A percentile compares a stretch with the other conserved stretches of the same genome.
Evolutionary conservation across 345 rosid species (phyloP).

Genomic region (Populus deltoides): DNA sequence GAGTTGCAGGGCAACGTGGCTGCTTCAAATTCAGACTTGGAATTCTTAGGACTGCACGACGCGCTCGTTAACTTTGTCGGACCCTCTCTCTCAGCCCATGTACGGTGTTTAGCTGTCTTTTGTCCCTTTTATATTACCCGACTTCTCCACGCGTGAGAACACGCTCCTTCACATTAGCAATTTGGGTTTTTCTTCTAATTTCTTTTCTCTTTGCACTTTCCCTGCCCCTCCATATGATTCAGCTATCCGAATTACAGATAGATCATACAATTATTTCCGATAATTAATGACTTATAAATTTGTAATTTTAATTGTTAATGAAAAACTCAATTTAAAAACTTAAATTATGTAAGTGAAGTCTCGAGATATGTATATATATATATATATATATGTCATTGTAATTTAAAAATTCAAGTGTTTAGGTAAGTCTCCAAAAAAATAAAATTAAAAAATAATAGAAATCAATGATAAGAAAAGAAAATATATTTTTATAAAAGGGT

Average conservation of each 20-base stretch:
- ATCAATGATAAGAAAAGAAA: not conserved
- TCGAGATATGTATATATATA: no score
- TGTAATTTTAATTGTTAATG: no score
- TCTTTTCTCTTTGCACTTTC: not conserved
- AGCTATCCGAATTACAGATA: not conserved
- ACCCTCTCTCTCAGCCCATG: not conserved
- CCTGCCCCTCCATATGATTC: not conserved
- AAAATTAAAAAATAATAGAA: no score
- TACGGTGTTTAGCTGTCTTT: slow-evolving; percentile 15
- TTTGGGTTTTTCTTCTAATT: not conserved
- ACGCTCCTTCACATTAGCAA: not conserved
- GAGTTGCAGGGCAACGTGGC: not conserved
- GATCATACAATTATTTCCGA: not conserved
- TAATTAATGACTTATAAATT: not conserved
- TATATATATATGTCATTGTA: no score
- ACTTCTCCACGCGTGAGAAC: not conserved
- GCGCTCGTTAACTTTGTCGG: slow-evolving; percentile 25
- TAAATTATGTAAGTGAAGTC: no score
- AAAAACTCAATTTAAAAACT: no score
- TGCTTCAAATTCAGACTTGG: not conserved
- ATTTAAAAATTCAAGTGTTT: no score
- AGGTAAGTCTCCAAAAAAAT: no score
- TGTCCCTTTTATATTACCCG: not conserved
- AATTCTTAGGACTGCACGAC: slow-evolving; percentile 18
- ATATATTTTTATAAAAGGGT: not conserved